Evolutionary conservation across 2,329 filamentous ascomycete genomes (phyloP), one percentile per base, ranked within the genome.

Genomic region (Elsinoe fawcettii): DNA sequence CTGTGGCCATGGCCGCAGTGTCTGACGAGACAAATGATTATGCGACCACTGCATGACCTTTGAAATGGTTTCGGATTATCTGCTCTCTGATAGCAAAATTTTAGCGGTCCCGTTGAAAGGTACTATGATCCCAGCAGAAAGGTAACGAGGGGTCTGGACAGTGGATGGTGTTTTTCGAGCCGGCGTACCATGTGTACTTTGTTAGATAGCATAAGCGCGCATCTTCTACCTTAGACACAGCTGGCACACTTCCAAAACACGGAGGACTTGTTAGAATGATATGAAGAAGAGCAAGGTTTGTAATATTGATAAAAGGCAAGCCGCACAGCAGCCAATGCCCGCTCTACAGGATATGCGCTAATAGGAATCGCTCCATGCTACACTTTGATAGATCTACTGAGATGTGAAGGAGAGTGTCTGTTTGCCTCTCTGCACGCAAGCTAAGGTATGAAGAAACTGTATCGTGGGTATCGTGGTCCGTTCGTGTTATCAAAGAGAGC

Each of bases 1-100:
- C 41, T 39, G 39, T 43, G 23, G 54, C 54, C 54, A 56, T 56
- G 54, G 9, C 22, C 32, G 16, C 6, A n/a, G 14, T 37, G 34
- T n/a, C 34, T n/a, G 9, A 37, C 9, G 14, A n/a, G 14, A 37
- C 34, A n/a, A 37, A n/a, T 14, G 14, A 37, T 4, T 37, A 3
- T 14, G 34, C 34, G 34, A 37, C 11, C 34, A 12, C 34, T n/a
- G 34, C 34, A 37, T 37, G 34, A 37, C 34, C 5, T 37, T 12
- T n/a, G 34, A 37, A 37, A 37, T 37, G n/a, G n/a, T n/a, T n/a
- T n/a, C n/a, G n/a, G n/a, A n/a, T n/a, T n/a, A n/a, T n/a, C n/a
- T n/a, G n/a, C n/a, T n/a, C n/a, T n/a, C n/a, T n/a, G n/a, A n/a
- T n/a, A n/a, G n/a, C n/a, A n/a, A n/a, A n/a, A n/a, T n/a, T n/a